These are phyloP conservation scores for Incumbomyces delicatus DNA, from an alignment of 2,329 filamentous ascomycete genomes.

Conservation along the genomic window DNA sequence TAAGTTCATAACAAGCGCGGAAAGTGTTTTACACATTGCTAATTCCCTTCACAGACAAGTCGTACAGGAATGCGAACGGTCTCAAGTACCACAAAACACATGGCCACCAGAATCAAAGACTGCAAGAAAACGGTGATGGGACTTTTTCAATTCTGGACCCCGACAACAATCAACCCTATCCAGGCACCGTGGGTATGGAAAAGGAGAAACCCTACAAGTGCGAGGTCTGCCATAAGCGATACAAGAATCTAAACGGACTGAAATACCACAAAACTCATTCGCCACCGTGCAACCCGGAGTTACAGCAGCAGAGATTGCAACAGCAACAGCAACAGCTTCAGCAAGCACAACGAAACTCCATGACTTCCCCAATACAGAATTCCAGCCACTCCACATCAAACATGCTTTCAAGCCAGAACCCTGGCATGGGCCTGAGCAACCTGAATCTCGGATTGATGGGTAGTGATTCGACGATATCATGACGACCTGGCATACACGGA, in stretches of 20 bases:
- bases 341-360: background rate
- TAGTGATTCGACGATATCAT: no score
- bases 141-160: conserved; percentile 98
- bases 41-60: conserved; percentile 46
- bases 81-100: conserved; percentile 85
- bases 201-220: conserved; percentile 99
- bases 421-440: background rate
- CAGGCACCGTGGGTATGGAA: conserved; percentile 97
- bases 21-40: background rate
- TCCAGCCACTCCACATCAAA: background rate
- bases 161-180: conserved; percentile 85
- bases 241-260: conserved; percentile 96
- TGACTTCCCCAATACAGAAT: background rate
- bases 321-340: conserved; percentile 4
- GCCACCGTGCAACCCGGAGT: conserved; percentile 79
- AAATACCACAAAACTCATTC: conserved; percentile 91
- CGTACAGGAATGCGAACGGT: conserved; percentile 98
- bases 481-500: no score
- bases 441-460: background rate
- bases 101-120: conserved; percentile 89
- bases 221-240: conserved; percentile 92
- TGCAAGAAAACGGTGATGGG: conserved; percentile 93
- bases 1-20: background rate
- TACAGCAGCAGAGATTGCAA: conserved; percentile 23
- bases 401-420: conserved; percentile 3